Evolutionary conservation across 2,329 filamentous ascomycete genomes (phyloP), one percentile per base, ranked within the genome.

Genomic region (Penicillium sp.): DNA sequence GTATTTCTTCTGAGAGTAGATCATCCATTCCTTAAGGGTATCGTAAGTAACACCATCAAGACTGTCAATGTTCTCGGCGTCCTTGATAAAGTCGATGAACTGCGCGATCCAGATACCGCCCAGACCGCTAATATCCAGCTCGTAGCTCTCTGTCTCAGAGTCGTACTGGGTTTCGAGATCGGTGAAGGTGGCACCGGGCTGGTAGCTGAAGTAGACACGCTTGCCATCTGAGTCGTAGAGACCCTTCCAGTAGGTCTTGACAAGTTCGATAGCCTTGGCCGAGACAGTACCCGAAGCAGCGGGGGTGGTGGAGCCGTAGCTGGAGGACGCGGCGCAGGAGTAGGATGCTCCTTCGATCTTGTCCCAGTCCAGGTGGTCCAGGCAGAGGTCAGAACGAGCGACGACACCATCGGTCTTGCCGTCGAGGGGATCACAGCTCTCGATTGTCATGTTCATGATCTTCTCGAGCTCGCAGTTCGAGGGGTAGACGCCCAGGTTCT

Each of bases 11-110:
- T 77, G 73, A 6, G 77, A 81, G 3, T 66, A 67, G 31, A 74
- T 68, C 72, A 84, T 84, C 81, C 81, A 85, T 21, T 77, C 74
- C 21, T 74, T 73, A 2, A 85, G 75, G 0, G 78, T 83, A 66
- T 85, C 81, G 65, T 84, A 85, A 4, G 81, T 84, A n/a, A 84
- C 77, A 42, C 72, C 69, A 57, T 78, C 65, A 7, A 83, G 71
- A n/a, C 67, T 70, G 2, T 72, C 61, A 11, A 82, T 62, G 58
- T 76, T 77, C 49, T 73, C 71, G 11, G 72, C 53, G 53, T 80
- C 51, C 27, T 61, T 59, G 37, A 52, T 52, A 39, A 44, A 52
- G 29, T 61, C 58, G 14, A 62, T 45, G 14, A 63, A 50, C 14
- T 57, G 35, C 6, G 55, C 55, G 43, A 64, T 50, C 25, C 51